These are phyloP conservation scores for Trichoderma asperellum DNA, from an alignment of 2,329 filamentous ascomycete genomes.

Conservation along the genomic window DNA sequence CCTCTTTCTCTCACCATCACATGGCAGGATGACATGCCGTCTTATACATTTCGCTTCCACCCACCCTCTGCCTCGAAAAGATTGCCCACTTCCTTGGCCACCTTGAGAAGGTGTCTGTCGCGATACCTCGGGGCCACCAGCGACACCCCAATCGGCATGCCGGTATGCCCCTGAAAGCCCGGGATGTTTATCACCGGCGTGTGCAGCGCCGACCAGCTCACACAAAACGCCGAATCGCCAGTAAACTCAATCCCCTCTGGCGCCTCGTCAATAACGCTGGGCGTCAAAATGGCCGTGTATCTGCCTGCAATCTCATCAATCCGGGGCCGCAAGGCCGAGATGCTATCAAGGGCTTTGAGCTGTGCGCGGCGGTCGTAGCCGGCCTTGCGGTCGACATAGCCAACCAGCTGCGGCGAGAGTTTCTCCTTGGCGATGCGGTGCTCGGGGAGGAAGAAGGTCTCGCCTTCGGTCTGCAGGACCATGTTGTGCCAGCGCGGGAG, in stretches of 20 bases:
- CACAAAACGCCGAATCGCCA: constrained; percentile 57
- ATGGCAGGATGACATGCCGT: neutral
- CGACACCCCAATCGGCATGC: constrained; percentile 63
- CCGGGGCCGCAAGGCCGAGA: constrained; percentile 56
- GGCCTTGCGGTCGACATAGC: constrained; percentile 55
- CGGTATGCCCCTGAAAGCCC: constrained; percentile 58
- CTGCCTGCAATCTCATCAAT: constrained; percentile 55
- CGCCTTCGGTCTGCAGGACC: constrained; percentile 57
- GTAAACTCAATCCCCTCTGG: constrained; percentile 57
- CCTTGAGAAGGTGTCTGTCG: constrained; percentile 50
- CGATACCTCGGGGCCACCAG: constrained; percentile 53
- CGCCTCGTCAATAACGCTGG: constrained; percentile 63
- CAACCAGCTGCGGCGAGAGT: constrained; percentile 50
- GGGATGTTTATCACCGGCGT: constrained; percentile 67
- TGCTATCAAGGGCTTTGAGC: constrained; percentile 57
- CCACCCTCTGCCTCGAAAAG: constrained; percentile 42
- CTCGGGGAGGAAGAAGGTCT: constrained; percentile 57
- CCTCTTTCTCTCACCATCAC: neutral
- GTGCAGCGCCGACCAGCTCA: constrained; percentile 61
- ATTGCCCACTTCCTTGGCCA: constrained; percentile 45
- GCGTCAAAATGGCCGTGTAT: constrained; percentile 61
- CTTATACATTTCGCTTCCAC: constrained; percentile 34
- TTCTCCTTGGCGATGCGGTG: constrained; percentile 53
- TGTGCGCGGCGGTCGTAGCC: constrained; percentile 51
- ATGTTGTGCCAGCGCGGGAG: constrained; percentile 57